Evolutionary conservation across 305 asterid species (phyloP), one percentile per base, ranked within the genome.

Genomic region (Solanum hybrid): DNA sequence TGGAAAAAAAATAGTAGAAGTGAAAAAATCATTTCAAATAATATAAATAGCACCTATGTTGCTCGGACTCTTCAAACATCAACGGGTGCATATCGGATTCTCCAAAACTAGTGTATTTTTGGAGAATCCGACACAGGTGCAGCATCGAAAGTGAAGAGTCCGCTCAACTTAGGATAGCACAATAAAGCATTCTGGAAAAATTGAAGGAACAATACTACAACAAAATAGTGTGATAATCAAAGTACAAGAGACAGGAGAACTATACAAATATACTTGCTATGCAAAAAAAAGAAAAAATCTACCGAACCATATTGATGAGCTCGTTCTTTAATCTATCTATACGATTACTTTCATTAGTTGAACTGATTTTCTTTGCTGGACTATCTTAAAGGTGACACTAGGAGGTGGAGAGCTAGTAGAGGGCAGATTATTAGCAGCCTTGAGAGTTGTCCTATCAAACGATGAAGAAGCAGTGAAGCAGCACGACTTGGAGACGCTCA

Each of bases 351-450:
- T 84, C 75, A 17, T 4, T 2, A 45, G 73, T 71, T 29, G 51
- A 36, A 80, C 91, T 90, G 79, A 85, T 87, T 85, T 27, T 15
- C 1, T 86, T 88, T 45, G 15, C 87, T 90, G 31, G 81, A 90
- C 27, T 78, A 45, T 31, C 6, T 81, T 85, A 91, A 91, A 97
- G 99, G 95, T 97, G 91, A 93, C 94, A 85, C 90, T 97, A 51
- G 98, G 99, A 89, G 98, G 99, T 71, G 87, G 93, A 2, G 96
- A 95, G 92, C 27, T 94, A 81, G 96, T 96, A 22, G 99, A 97
- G 90, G 98, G 90, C 27, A 95, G 99, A 0, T 87, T 97, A 31
- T 73, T 97, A 92, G 99, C 96, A 29, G 99, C 99, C 60, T 87
- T 96, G 86, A 90, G 99, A 91, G 94, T 94, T 14, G 93, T 95